Base-by-base conservation (phyloP, 1,284 basidiomycete species). In the Polyporus tsugae region DNA sequence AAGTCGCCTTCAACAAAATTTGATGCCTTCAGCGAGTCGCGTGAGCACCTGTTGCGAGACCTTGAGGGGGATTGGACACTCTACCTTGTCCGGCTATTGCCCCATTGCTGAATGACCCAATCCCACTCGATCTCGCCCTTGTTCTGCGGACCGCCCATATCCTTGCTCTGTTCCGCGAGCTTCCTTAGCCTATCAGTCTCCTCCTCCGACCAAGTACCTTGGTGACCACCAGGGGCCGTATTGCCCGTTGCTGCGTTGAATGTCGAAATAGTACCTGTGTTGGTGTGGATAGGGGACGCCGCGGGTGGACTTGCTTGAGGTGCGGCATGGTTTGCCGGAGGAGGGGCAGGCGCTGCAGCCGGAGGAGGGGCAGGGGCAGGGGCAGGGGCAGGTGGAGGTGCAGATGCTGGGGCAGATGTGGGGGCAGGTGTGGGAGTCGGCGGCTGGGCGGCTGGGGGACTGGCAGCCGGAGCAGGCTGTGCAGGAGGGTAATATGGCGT, bases 121-220 rank as follows among this genome's bases (percentile, higher is more conserved):
- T 93, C 91, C 93, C 92, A 94, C 63, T 91, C 89, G 58, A 90
- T 88, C 72, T 92, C 89, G 10, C 89, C 88, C 68, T 77, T 78
- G 69, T 74, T 76, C 64, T 77, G 77, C 9, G 74, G 74, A 64
- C 80, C 66, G 6, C 80, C 81, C 57, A 78, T 78, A 44, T 81
- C 79, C 70, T 83, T 84, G 74, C 89, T 89, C 66, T 91, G 87
- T 70, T 93, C 92, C 0, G 89, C 87, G 35, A 94, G 75, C 63
- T 84, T 86, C 78, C 84, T 90, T 69, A 94, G 75, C 55, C 86
- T 84, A 69, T 91, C 90, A 0, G 86, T 87, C 75, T 94, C 92
- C 68, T 91, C 91, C 6, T 92, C 89, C 2, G 90, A 87, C 92
- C 92, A 94, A 11, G 90, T 84, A 0, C 91, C 91, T 67, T 90